Base-by-base conservation (phyloP, 2,329 filamentous ascomycete species). In the Gnomoniopsis sp. region DNA sequence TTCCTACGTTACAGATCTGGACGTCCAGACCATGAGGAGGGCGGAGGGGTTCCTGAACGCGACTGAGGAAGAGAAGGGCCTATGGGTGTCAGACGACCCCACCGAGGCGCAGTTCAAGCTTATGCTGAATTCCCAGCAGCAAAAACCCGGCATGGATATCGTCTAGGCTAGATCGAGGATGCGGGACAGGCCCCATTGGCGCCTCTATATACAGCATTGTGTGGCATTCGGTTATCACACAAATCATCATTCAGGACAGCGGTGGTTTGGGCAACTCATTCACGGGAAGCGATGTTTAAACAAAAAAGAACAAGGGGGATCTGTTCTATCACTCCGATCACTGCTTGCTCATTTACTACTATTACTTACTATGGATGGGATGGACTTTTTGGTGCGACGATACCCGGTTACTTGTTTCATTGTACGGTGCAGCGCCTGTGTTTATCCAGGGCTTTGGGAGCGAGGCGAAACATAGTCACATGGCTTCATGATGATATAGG, bases 1-100 rank as follows among this genome's bases (percentile, higher is more conserved):
- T 68, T 82, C 85, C 1, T 98, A 96, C 71, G 88, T 97, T 43
- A 98, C 93, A 7, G 95, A 98, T 70, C 81, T 99, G 48, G 95
- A 98, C 69, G 85, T 97, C 53, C 88, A 95, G 77, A 97, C 93
- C 2, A 74, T 98, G 70, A 88, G 89, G 72, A 85, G 93, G 34
- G 91, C 93, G n/a, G 86, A 96, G 65, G 93, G 89, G 30, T 88
- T 98, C 69, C 87, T 88, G 65, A 81, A 81, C 62, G 88, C 92
- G 6, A 93, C 89, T 0, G 86, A 89, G 1, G 91, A 93, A 66
- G 93, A 97, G 79, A 93, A 91, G 73, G 93, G 93, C 1, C 83
- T 87, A 8, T 96, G 91, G 90, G 74, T 92, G 58, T 86, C 86
- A 0, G 88, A 92, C 63, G 88, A 91, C 69, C 83, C 87, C 3